Evolutionary conservation across 2,329 filamentous ascomycete genomes (phyloP), one percentile per base, ranked within the genome.

Genomic region (Colletotrichum falcatum): DNA sequence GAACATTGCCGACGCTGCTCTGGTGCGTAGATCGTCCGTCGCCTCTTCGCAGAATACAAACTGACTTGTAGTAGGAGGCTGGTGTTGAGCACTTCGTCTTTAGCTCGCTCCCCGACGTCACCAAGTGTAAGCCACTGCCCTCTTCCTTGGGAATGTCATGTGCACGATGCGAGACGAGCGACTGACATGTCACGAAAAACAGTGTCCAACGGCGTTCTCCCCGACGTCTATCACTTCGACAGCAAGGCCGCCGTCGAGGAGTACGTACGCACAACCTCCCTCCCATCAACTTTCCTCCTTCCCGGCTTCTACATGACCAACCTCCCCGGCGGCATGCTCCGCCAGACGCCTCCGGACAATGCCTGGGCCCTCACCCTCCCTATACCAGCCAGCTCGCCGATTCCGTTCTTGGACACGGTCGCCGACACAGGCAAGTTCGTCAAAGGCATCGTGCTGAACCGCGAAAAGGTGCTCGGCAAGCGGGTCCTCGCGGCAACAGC

Each of bases 281-380:
- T 89, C 11, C 82, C 84, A 2, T 81, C 83, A 28, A 82, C 86
- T 0, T 88, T 87, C 75, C 84, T 87, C 74, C 77, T 84, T n/a
- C 84, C 87, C 0, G 88, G 81, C 2, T 82, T 81, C 61, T 90
- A 87, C 74, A 87, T 89, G 86, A 77, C 83, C 74, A 89, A 88
- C 75, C 77, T 85, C 20, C 65, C 78, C 1, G 77, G 75, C 14
- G 72, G 68, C 35, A 77, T 75, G 74, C 65, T 81, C 65, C 73
- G 72, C 18, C 73, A 68, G 42, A 76, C 64, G 53, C 79, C 65
- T 74, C 76, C 66, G 72, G 79, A 70, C 76, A 77, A 75, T 67
- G 77, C 63, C 33, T 75, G 80, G 78, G 81, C 76, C 37, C 75
- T 81, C 39, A 75, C 71, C 46, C 69, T 81, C 14, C 79, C 81